Percentiles rank a stretch among this genome's conserved stretches.
These are phyloP conservation scores for Fibroporia radiculosa DNA, from an alignment of 768 basidiomycete genomes.

Conservation along the genomic window DNA sequence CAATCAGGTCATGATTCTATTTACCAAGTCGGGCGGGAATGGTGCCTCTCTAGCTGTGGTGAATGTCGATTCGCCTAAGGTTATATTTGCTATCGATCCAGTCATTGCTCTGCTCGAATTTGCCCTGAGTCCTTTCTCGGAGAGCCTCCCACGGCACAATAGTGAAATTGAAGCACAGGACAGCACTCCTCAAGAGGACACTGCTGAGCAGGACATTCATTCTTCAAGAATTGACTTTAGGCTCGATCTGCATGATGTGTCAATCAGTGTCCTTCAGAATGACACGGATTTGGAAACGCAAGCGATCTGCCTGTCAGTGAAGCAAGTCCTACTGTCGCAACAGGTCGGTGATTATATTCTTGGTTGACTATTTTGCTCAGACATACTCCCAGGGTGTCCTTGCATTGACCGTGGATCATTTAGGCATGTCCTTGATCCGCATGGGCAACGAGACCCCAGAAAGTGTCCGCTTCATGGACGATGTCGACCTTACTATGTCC, in stretches of 20 bases:
- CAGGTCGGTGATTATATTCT: slow-evolving; percentile 50
- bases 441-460: slow-evolving; percentile 77
- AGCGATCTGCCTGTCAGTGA: slow-evolving; percentile 79
- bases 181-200: slow-evolving; percentile 10
- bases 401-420: slow-evolving; percentile 67
- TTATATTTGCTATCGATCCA: slow-evolving; percentile 90
- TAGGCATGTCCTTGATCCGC: slow-evolving; percentile 89
- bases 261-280: slow-evolving; percentile 80
- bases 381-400: slow-evolving; percentile 52
- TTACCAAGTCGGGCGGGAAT: slow-evolving; percentile 64
- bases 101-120: slow-evolving; percentile 85
- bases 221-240: slow-evolving; percentile 50
- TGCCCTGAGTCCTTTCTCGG: slow-evolving; percentile 53
- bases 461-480: slow-evolving; percentile 86
- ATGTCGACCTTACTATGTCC: slow-evolving; percentile 81
- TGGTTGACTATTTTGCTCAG: neutral
- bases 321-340: slow-evolving; percentile 81
- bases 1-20: slow-evolving; percentile 92
- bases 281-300: slow-evolving; percentile 74
- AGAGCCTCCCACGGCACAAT: no score
- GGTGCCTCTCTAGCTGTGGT: slow-evolving; percentile 66
- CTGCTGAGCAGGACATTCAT: slow-evolving; percentile 5
- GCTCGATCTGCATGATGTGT: slow-evolving; percentile 84
- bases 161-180: no score
- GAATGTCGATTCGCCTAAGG: slow-evolving; percentile 85